Evolutionary conservation across 495 filamentous ascomycete species (phyloP).

Genomic region (Hypoxylon lienhwacheense): DNA sequence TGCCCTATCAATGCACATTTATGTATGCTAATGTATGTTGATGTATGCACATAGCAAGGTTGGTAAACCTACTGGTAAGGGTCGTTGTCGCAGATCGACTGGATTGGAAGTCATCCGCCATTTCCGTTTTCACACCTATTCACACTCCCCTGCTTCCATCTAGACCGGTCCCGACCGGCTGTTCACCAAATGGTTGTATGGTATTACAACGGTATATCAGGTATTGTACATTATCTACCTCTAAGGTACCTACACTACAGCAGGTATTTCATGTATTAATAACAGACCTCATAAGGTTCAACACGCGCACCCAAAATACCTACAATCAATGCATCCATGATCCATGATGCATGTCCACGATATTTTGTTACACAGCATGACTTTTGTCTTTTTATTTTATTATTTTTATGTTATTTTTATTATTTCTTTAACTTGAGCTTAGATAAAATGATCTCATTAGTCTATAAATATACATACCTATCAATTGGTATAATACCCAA

Average conservation of each 20-base stretch:
- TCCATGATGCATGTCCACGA: background rate
- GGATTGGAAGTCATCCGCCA: conserved; percentile 29
- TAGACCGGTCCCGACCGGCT: conserved; percentile 27
- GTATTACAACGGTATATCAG: too few relatives aligned
- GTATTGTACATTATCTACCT: too few relatives aligned
- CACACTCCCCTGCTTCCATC: conserved; percentile 7
- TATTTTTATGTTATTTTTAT: background rate
- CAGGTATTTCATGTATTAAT: background rate
- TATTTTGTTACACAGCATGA: background rate
- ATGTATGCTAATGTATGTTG: too few relatives aligned
- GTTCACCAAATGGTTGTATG: conserved; percentile 19
- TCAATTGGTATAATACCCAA: too few relatives aligned
- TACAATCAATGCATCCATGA: background rate
- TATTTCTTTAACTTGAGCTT: background rate
- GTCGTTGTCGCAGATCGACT: conserved; percentile 16
- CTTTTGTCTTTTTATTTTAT: background rate
- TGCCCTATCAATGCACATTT: too few relatives aligned
- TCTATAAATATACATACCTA: conserved; percentile 3
- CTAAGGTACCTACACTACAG: background rate
- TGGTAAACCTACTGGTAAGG: conserved; percentile 9
- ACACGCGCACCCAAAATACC: too few relatives aligned
- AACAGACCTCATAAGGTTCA: background rate
- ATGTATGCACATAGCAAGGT: too few relatives aligned
- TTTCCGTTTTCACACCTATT: conserved; percentile 21
- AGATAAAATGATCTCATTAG: background rate